A percentile compares a stretch with the other conserved stretches of the same genome.
Conservation (phyloP, 1,284 basidiomycete genomes). For the Cryptococcus hybrid region DNA sequence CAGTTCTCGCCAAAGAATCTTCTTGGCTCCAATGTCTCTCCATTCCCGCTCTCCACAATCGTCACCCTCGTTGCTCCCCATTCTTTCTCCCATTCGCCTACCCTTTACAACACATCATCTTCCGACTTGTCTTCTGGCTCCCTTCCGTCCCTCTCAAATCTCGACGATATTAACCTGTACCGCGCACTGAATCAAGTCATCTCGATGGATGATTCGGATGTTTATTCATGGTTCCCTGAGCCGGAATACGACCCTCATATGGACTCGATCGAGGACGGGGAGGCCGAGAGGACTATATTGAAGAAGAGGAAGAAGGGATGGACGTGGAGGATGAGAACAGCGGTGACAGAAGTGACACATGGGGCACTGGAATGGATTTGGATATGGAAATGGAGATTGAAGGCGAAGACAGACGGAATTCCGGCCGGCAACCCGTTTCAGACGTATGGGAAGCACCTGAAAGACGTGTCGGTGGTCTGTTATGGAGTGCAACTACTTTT, state of each 20-base stretch:
- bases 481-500: constrained; percentile 99
- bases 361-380: constrained; percentile 32
- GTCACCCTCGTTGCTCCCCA: not conserved
- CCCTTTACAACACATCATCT: constrained; percentile 53
- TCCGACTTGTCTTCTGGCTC: constrained; percentile 39
- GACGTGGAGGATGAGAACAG: constrained; percentile 35
- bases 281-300: constrained; percentile 29
- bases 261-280: constrained; percentile 51
- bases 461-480: constrained; percentile 66
- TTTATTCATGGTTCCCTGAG: constrained; percentile 92
- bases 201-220: constrained; percentile 86
- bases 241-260: constrained; percentile 90
- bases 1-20: not conserved
- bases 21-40: not conserved
- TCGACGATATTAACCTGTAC: constrained; percentile 73
- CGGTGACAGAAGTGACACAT: constrained; percentile 13
- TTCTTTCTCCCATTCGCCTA: constrained; percentile 4
- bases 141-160: constrained; percentile 41
- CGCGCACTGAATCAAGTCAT: constrained; percentile 88
- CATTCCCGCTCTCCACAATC: constrained; percentile 1
- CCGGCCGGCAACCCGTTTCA: not conserved
- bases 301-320: constrained; percentile 15
- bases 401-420: constrained; percentile 1
- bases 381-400: constrained; percentile 38
- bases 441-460: constrained; percentile 1